Evolutionary conservation across 2,329 filamentous ascomycete species (phyloP).

Genomic region (Diaporthe sp.): DNA sequence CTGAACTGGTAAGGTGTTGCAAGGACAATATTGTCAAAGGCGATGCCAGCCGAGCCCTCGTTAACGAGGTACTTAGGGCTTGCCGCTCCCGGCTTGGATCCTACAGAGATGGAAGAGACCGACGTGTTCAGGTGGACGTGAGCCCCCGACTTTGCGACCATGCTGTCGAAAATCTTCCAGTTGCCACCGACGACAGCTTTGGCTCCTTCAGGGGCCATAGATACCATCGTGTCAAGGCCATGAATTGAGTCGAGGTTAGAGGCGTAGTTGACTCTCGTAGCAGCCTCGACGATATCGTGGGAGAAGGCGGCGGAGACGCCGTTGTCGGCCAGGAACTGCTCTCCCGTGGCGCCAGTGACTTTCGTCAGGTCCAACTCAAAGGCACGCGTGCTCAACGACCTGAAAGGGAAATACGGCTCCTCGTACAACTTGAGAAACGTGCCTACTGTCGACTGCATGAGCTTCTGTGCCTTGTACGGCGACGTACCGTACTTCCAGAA

Average conservation of each 20-base stretch:
- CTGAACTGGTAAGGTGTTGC: slow-evolving; percentile 88
- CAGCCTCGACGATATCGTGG: slow-evolving; percentile 88
- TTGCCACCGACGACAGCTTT: slow-evolving; percentile 86
- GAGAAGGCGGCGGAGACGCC: slow-evolving; percentile 74
- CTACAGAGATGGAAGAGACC: slow-evolving; percentile 71
- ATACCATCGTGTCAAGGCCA: slow-evolving; percentile 89
- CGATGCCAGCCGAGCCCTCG: slow-evolving; percentile 54
- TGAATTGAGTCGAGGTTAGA: slow-evolving; percentile 90
- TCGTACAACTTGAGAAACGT: slow-evolving; percentile 87
- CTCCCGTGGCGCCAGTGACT: slow-evolving; percentile 78
- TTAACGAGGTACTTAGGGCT: slow-evolving; percentile 62
- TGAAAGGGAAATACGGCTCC: slow-evolving; percentile 85
- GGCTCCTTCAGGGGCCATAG: slow-evolving; percentile 89
- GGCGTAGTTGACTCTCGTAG: slow-evolving; percentile 94
- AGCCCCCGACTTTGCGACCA: slow-evolving; percentile 76
- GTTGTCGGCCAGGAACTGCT: slow-evolving; percentile 77
- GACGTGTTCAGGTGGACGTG: slow-evolving; percentile 74
- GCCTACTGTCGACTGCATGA: slow-evolving; percentile 78
- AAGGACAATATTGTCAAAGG: slow-evolving; percentile 85
- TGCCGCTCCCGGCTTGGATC: slow-evolving; percentile 54
- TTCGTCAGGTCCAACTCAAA: slow-evolving; percentile 75
- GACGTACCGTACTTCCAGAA: slow-evolving; percentile 88
- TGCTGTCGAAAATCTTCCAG: slow-evolving; percentile 91
- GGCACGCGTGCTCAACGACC: slow-evolving; percentile 77
- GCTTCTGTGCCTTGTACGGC: slow-evolving; percentile 77